phyloP scores from a whole-genome alignment of 106 monocot species.

The Dactylorhiza incarnata region DNA sequence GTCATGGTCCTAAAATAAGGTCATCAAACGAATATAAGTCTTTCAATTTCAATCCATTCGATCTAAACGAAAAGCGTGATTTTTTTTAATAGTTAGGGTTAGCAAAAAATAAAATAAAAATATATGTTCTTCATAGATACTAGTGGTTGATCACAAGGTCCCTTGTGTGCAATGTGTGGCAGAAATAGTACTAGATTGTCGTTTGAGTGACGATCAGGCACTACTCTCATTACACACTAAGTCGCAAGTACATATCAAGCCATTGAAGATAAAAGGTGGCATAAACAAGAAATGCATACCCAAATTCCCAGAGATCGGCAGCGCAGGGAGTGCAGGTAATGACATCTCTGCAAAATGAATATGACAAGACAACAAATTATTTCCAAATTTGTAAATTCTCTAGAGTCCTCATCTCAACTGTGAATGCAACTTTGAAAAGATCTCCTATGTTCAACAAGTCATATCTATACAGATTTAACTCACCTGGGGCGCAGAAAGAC shows the following conservation, averaged over 20 bases:
- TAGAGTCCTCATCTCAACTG: neutral
- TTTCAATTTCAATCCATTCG: no score
- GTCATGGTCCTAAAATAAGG: no score
- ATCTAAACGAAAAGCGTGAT: no score
- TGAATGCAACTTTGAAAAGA: neutral
- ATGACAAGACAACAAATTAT: neutral
- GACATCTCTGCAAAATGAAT: slow-evolving; percentile 75
- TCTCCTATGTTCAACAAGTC: neutral
- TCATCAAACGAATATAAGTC: no score
- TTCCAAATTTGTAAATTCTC: neutral
- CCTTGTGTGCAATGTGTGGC: no score
- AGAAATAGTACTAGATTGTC: no score
- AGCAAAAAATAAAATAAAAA: neutral
- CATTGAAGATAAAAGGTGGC: neutral
- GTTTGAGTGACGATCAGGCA: no score
- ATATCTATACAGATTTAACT: slow-evolving; percentile 1
- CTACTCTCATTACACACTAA: no score
- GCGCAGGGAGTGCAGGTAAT: slow-evolving; percentile 65
- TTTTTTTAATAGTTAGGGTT: neutral
- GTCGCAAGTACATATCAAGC: neutral
- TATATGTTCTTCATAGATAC: neutral
- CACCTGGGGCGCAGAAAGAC: slow-evolving; percentile 95
- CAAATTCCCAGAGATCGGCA: slow-evolving; percentile 38
- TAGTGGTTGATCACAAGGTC: neutral
- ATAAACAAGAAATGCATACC: slow-evolving; percentile 29